Evolutionary conservation across 1,284 basidiomycete genomes (phyloP).

Genomic region (Fistulina hepatica): DNA sequence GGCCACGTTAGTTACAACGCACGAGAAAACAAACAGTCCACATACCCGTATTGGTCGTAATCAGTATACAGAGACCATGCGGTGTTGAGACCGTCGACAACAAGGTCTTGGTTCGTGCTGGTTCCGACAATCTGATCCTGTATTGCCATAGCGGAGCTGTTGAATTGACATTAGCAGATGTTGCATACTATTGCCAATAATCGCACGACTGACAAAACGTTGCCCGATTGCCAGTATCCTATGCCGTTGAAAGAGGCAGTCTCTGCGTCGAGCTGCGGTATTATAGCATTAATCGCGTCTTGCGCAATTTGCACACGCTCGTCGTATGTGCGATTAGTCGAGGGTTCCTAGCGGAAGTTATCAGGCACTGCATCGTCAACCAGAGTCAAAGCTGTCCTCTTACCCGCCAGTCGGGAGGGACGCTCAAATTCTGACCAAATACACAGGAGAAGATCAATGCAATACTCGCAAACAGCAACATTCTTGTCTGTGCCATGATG

Average conservation of each 20-base stretch:
- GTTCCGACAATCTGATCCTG: conserved; percentile 29
- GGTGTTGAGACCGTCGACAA: conserved; percentile 30
- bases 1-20: conserved; percentile 1
- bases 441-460: too few species aligned
- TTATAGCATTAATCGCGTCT: conserved; percentile 30
- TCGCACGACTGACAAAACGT: conserved; percentile 28
- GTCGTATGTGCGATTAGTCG: conserved; percentile 24
- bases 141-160: conserved; percentile 25
- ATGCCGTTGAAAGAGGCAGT: conserved; percentile 34
- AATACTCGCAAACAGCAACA: too few species aligned
- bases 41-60: conserved; percentile 32
- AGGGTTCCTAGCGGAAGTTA: too few species aligned
- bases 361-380: too few species aligned
- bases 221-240: conserved; percentile 39
- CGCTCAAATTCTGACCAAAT: too few species aligned
- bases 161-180: background rate
- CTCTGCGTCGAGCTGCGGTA: conserved; percentile 25
- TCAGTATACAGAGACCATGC: conserved; percentile 28
- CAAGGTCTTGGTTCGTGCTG: conserved; percentile 25
- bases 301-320: conserved; percentile 31
- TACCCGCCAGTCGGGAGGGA: too few species aligned
- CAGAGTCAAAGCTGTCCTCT: too few species aligned
- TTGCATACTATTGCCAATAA: background rate
- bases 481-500: too few species aligned
- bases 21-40: background rate